Percentiles rank a stretch among this genome's conserved stretches.
Conservation (phyloP, 495 filamentous ascomycete genomes). For the Bryoglossum gracile region DNA sequence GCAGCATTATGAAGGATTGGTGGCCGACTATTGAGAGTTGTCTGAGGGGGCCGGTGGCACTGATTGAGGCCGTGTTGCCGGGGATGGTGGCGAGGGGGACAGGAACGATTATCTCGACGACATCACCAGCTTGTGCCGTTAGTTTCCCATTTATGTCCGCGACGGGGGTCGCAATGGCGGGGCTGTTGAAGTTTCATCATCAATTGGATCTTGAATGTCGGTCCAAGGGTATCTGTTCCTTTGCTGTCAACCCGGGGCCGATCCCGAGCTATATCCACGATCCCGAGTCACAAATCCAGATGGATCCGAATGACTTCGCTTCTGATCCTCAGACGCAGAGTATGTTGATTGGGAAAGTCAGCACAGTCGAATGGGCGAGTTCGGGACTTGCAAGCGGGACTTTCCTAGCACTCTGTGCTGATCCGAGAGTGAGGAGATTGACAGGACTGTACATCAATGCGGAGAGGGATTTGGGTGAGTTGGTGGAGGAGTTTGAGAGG, state of each 20-base stretch:
- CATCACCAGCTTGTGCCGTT: conserved; percentile 13
- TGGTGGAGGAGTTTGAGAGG: conserved; percentile 21
- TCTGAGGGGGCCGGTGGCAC: conserved; percentile 17
- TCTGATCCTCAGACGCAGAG: conserved; percentile 10
- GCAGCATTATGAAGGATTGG: conserved; percentile 14
- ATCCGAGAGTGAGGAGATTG: conserved; percentile 20
- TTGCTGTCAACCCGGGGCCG: conserved; percentile 27
- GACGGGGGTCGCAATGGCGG: conserved; percentile 22
- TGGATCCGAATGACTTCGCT: conserved; percentile 1
- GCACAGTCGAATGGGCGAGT: conserved; percentile 16
- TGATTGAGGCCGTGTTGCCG: conserved; percentile 24
- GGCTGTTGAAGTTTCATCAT: conserved; percentile 23
- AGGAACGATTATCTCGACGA: conserved; percentile 27
- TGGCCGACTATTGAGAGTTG: conserved; percentile 24
- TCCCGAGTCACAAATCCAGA: conserved; percentile 7
- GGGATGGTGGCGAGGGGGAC: conserved; percentile 16
- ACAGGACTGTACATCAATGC: conserved; percentile 26
- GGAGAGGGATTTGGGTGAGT: conserved; percentile 24
- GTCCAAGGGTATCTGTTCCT: conserved; percentile 24
- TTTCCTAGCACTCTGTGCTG: conserved; percentile 21
- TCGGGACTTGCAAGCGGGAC: conserved; percentile 22
- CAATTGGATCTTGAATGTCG: conserved; percentile 22
- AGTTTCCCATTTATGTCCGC: conserved; percentile 23
- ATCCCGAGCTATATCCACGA: conserved; percentile 20
- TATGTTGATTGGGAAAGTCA: conserved; percentile 15